These are phyloP conservation scores for Leccinum subspadiceum DNA, from an alignment of 1,284 basidiomycete genomes.

Conservation along the genomic window DNA sequence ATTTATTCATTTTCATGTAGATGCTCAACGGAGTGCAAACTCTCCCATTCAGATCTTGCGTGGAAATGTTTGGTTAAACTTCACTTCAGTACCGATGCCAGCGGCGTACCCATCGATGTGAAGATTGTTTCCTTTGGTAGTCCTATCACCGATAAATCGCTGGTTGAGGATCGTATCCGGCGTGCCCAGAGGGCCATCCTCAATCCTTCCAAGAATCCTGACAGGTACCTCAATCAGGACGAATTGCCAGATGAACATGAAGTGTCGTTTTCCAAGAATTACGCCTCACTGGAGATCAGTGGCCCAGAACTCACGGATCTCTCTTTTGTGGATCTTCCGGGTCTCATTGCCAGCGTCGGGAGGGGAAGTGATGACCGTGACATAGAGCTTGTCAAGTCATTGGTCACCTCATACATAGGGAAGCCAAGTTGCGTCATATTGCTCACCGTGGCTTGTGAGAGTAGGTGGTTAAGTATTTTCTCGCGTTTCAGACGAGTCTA, in stretches of 20 bases:
- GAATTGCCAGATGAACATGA: slow-evolving; percentile 36
- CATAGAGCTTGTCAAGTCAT: slow-evolving; percentile 58
- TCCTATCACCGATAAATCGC: slow-evolving; percentile 46
- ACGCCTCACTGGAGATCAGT: slow-evolving; percentile 63
- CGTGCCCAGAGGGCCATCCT: slow-evolving; percentile 73
- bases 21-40: slow-evolving; percentile 70
- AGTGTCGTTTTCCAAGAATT: slow-evolving; percentile 61
- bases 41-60: slow-evolving; percentile 41
- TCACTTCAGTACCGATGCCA: slow-evolving; percentile 47
- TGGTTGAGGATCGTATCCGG: slow-evolving; percentile 64
- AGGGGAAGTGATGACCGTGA: slow-evolving; percentile 50
- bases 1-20: slow-evolving; percentile 33
- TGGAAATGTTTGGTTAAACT: slow-evolving; percentile 67
- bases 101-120: slow-evolving; percentile 42
- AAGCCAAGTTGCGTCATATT: slow-evolving; percentile 68
- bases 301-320: slow-evolving; percentile 69
- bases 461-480: slow-evolving; percentile 36
- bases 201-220: slow-evolving; percentile 46
- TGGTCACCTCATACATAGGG: slow-evolving; percentile 60
- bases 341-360: slow-evolving; percentile 63
- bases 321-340: slow-evolving; percentile 56
- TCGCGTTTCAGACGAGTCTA: neutral
- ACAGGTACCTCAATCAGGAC: slow-evolving; percentile 41
- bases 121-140: slow-evolving; percentile 51
- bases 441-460: slow-evolving; percentile 70